Percentiles rank a stretch among this genome's conserved stretches.
Conservation (phyloP, 306 rosid species). For the Urtica urens region DNA sequence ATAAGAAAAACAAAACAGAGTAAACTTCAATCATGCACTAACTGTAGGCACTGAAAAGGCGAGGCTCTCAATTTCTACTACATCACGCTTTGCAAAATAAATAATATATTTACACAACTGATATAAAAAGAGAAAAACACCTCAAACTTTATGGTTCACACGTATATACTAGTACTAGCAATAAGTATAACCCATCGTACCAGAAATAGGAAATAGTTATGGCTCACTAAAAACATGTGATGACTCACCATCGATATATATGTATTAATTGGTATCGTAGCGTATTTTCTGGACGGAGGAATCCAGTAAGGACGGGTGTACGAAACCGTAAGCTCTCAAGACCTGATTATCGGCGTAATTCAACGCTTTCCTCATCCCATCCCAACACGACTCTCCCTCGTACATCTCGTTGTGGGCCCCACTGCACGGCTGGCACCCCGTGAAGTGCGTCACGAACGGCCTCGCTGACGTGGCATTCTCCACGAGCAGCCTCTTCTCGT, state of each 20-base stretch:
- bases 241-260: too few relatives aligned
- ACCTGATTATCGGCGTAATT: slow-evolving; percentile 84
- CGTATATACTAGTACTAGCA: neutral
- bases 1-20: neutral
- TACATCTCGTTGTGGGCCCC: slow-evolving; percentile 59
- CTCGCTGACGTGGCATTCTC: slow-evolving; percentile 58
- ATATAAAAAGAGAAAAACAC: neutral
- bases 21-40: slow-evolving; percentile 10
- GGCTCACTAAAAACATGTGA: too few relatives aligned
- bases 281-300: slow-evolving; percentile 7
- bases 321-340: slow-evolving; percentile 44
- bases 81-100: too few relatives aligned
- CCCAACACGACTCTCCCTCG: slow-evolving; percentile 48
- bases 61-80: neutral
- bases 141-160: neutral
- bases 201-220: too few relatives aligned
- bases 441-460: slow-evolving; percentile 78
- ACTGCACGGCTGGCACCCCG: slow-evolving; percentile 92
- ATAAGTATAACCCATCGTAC: neutral
- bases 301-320: slow-evolving; percentile 31
- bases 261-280: too few relatives aligned
- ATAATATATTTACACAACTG: neutral
- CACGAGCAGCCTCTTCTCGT: slow-evolving; percentile 38
- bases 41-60: neutral
- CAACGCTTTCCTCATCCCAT: slow-evolving; percentile 55